phyloP scores from a whole-genome alignment of 2,329 filamentous ascomycete species.

The Alternaria arbusti region DNA sequence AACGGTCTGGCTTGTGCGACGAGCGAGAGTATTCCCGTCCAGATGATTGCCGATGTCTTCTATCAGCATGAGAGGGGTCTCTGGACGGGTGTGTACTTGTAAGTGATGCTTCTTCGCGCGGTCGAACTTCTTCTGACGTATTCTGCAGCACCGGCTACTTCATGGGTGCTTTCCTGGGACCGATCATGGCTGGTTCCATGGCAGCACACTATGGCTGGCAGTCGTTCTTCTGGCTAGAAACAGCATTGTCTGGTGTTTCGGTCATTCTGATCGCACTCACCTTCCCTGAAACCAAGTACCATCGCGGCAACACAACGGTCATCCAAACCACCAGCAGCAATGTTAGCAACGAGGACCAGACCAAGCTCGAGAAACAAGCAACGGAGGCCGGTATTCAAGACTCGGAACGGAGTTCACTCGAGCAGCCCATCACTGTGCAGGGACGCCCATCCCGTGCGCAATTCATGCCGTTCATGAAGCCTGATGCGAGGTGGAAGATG shows the following conservation, averaged over 20 bases:
- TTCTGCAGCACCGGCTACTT: constrained; percentile 49
- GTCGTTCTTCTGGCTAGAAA: constrained; percentile 56
- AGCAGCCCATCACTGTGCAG: constrained; percentile 28
- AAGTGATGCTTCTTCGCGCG: constrained; percentile 1
- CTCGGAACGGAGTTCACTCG: constrained; percentile 29
- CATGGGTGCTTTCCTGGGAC: constrained; percentile 52
- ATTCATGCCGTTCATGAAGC: constrained; percentile 46
- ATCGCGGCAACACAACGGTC: constrained; percentile 28
- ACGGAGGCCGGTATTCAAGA: constrained; percentile 24
- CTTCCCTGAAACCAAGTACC: constrained; percentile 54
- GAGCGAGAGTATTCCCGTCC: constrained; percentile 52
- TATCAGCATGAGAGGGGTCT: constrained; percentile 53
- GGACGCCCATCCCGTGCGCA: constrained; percentile 50
- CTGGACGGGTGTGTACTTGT: constrained; percentile 51
- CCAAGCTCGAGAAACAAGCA: constrained; percentile 37
- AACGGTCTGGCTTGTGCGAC: constrained; percentile 54
- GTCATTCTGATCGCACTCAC: constrained; percentile 49
- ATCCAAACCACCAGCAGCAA: neutral
- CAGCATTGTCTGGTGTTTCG: constrained; percentile 49
- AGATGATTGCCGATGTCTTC: constrained; percentile 55
- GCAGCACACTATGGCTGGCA: constrained; percentile 53
- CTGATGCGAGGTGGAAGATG: constrained; percentile 49
- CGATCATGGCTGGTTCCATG: constrained; percentile 53
- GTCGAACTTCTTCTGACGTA: neutral
- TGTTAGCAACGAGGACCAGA: constrained; percentile 5